A percentile compares a stretch with the other conserved stretches of the same genome.
Evolutionary conservation across 1,284 basidiomycete genomes (phyloP).

Genomic region (Lentinus polychrous): DNA sequence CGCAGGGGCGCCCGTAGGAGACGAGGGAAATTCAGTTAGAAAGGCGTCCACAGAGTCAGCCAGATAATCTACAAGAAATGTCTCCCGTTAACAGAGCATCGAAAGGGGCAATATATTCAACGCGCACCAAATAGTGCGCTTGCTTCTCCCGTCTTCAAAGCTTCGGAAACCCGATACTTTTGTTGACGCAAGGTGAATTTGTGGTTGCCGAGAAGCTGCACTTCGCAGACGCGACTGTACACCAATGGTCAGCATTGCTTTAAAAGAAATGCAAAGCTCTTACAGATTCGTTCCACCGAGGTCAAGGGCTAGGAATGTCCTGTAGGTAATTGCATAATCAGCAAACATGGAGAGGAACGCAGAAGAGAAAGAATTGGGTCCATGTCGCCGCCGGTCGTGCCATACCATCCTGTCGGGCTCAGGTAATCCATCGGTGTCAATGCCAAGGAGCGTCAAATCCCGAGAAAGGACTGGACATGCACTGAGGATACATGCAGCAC

Average conservation of each 20-base stretch:
- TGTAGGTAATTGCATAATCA: conserved; percentile 24
- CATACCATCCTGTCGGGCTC: not conserved
- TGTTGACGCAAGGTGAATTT: conserved; percentile 87
- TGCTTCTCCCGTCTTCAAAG: conserved; percentile 86
- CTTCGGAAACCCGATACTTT: conserved; percentile 90
- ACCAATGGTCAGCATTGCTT: not conserved
- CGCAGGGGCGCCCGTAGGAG: conserved; percentile 24
- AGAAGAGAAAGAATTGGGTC: not conserved
- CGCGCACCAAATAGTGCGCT: conserved; percentile 72
- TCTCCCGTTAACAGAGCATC: not conserved
- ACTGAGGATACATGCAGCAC: no score
- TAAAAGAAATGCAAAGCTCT: conserved; percentile 24
- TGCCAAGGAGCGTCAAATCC: no score
- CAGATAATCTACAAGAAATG: conserved; percentile 72
- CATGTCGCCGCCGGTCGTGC: not conserved
- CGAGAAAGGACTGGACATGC: no score
- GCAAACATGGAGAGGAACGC: no score
- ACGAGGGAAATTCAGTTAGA: conserved; percentile 56
- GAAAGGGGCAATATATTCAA: conserved; percentile 6
- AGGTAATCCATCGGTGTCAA: no score
- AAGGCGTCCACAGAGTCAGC: conserved; percentile 95
- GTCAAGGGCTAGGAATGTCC: conserved; percentile 91
- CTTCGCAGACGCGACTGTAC: conserved; percentile 85
- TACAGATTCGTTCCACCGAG: conserved; percentile 94
- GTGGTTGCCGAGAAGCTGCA: conserved; percentile 83